Base-by-base conservation (phyloP, 139 green algal genomes). In the Penium margaritaceum region DNA sequence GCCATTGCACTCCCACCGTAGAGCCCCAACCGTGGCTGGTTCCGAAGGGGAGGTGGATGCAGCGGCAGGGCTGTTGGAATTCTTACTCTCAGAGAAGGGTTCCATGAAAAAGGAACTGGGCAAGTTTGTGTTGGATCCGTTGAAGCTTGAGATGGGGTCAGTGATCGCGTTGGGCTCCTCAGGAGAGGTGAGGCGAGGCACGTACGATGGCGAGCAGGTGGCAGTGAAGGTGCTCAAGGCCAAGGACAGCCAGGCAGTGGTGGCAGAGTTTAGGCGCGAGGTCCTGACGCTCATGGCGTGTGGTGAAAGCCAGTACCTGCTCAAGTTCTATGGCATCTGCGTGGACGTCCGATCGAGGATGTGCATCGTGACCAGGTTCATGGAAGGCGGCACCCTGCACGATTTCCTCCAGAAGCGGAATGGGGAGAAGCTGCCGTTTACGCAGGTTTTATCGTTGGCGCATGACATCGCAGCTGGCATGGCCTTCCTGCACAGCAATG, bases 401-500 rank as follows among this genome's bases (percentile, higher is more conserved):
- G 36, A 69, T 5, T 24, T 69, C 5, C 62, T 69, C 36, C 32
- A 24, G 21, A 14, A 34, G 5, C 37, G 34, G 21, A 27, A 17
- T 0, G 30, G 15, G 36, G 35, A 34, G 36, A 35, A 35, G n/a
- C 35, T 55, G 36, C 19, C 14, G 17, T 24, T 33, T 15, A 30
- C 27, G 2, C 29, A 66, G 70, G 24, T 70, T 58, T 14, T 75
- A n/a, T 53, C 14, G 21, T 70, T 77, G 30, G 74, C 67, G 0
- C 17, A 24, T 2, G 87, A 89, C 44, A 72, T 89, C 9, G 72
- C 77, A 1, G 51, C 24, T 4, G 85, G 81, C 46, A 87, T 91
- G 87, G 62, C 77, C 27, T 86, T 89, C 68, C 79, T 91, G 5
- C 87, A 90, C 77, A 54, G 24, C 27, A 33, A 69, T 21, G 62